These are phyloP conservation scores for Schwanniomyces polymorphus DNA, from an alignment of 805 yeast genomes.

Conservation along the genomic window DNA sequence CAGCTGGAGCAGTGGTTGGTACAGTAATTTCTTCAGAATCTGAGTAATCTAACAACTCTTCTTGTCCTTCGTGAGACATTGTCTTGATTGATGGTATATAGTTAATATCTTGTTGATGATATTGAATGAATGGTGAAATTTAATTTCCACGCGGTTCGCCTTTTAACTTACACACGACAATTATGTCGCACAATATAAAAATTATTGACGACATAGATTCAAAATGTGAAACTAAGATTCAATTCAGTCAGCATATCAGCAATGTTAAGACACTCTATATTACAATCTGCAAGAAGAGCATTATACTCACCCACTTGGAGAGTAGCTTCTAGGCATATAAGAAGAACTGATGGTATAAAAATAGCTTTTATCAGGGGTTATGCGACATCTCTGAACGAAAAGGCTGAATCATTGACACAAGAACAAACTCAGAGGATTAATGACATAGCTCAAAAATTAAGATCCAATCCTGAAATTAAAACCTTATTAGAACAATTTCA, in stretches of 20 bases:
- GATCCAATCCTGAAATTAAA: slow-evolving; percentile 30
- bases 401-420: slow-evolving; percentile 4
- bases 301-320: not conserved
- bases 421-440: slow-evolving; percentile 13
- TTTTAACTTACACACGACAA: not conserved
- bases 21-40: slow-evolving; percentile 95
- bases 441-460: slow-evolving; percentile 11
- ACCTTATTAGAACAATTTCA: slow-evolving; percentile 30
- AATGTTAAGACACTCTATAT: not conserved
- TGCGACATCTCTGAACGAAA: slow-evolving; percentile 7
- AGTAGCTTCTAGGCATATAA: not conserved
- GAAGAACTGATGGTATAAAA: not conserved
- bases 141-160: not conserved
- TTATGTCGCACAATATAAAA: not conserved
- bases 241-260: too few relatives aligned
- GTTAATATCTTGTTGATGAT: not conserved
- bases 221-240: not conserved
- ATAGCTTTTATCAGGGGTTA: slow-evolving; percentile 1
- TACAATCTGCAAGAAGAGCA: not conserved
- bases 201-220: not conserved
- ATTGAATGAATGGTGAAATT: not conserved
- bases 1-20: slow-evolving; percentile 49
- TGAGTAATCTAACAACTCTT: slow-evolving; percentile 98
- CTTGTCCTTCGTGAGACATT: slow-evolving; percentile 97
- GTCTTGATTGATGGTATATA: slow-evolving; percentile 6